Evolutionary conservation across 495 filamentous ascomycete genomes (phyloP).

Genomic region (Cercophora samala): DNA sequence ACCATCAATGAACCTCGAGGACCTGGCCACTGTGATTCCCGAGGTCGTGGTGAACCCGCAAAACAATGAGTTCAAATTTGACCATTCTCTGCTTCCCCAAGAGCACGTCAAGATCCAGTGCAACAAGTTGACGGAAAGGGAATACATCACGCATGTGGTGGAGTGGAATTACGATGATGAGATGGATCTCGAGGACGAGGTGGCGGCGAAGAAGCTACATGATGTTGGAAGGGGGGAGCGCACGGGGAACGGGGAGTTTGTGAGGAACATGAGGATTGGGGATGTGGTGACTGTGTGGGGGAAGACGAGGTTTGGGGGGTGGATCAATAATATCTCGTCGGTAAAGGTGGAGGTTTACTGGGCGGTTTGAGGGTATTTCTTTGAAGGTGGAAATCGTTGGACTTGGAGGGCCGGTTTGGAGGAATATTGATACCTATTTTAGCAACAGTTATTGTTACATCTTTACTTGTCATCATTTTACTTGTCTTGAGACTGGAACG

Average conservation of each 20-base stretch:
- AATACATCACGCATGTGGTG: slow-evolving; percentile 44
- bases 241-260: slow-evolving; percentile 55
- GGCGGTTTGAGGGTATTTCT: slow-evolving; percentile 46
- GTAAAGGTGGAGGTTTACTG: slow-evolving; percentile 61
- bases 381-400: background rate
- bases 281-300: slow-evolving; percentile 66
- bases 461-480: background rate
- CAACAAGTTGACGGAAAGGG: slow-evolving; percentile 43
- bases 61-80: slow-evolving; percentile 19
- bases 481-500: background rate
- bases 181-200: slow-evolving; percentile 41
- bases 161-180: slow-evolving; percentile 57
- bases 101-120: slow-evolving; percentile 49
- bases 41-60: slow-evolving; percentile 1
- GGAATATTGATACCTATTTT: background rate
- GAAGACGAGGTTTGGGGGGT: slow-evolving; percentile 58
- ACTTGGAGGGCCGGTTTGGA: no score
- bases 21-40: slow-evolving; percentile 24
- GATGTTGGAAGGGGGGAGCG: slow-evolving; percentile 49
- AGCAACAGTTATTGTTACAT: background rate
- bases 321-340: slow-evolving; percentile 56
- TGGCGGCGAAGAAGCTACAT: slow-evolving; percentile 33
- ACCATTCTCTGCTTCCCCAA: slow-evolving; percentile 43
- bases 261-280: slow-evolving; percentile 57
- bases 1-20: slow-evolving; percentile 13